These are phyloP conservation scores for Schizonepeta tenuifolia DNA, from an alignment of 257 asterid species.

Conservation along the genomic window DNA sequence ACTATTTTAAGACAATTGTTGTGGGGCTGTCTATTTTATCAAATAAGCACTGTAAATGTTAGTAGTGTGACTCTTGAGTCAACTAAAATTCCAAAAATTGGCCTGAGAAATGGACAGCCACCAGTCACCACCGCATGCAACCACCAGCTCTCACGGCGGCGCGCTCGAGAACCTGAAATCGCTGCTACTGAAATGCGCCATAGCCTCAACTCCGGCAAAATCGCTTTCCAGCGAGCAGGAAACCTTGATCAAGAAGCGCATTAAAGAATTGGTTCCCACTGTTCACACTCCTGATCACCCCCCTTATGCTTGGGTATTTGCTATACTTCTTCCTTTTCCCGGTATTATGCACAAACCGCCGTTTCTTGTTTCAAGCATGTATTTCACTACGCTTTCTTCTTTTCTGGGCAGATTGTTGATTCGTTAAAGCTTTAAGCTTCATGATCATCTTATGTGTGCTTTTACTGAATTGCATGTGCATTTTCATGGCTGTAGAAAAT, in stretches of 20 bases:
- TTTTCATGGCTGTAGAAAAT: not conserved
- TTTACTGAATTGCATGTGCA: conserved; percentile 24
- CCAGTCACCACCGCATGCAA: conserved; percentile 35
- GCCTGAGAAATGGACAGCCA: conserved; percentile 28
- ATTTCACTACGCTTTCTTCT: not conserved
- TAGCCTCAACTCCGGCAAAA: conserved; percentile 34
- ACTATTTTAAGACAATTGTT: too few species aligned
- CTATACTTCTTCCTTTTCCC: not conserved
- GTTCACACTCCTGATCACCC: conserved; percentile 60
- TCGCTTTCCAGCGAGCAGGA: conserved; percentile 37
- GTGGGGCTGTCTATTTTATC: too few species aligned
- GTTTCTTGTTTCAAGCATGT: conserved; percentile 12
- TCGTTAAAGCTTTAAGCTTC: conserved; percentile 1
- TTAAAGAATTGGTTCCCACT: conserved; percentile 37
- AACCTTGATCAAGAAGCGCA: conserved; percentile 39
- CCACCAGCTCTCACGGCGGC: conserved; percentile 22
- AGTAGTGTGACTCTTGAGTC: too few species aligned
- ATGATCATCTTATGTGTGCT: conserved; percentile 10
- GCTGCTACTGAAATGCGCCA: conserved; percentile 42
- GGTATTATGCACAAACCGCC: not conserved
- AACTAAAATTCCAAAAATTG: not conserved
- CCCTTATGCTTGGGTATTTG: conserved; percentile 57
- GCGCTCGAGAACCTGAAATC: conserved; percentile 41
- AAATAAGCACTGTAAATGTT: too few species aligned
- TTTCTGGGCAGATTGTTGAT: conserved; percentile 26